Conservation (phyloP, 2,329 filamentous ascomycete species). For the Alternaria tenuissima region DNA sequence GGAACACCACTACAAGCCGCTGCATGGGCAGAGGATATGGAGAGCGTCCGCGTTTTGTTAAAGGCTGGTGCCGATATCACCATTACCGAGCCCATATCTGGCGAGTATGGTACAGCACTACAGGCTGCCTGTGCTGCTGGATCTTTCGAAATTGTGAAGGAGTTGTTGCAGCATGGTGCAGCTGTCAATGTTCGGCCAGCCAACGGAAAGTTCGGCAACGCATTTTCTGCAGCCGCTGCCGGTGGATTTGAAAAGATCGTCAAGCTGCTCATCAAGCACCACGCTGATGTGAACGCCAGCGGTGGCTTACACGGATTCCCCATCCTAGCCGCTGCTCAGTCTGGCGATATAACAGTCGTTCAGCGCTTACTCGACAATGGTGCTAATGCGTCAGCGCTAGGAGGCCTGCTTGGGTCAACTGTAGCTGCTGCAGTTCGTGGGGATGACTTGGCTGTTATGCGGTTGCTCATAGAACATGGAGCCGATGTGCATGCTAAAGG, state of each 20-base stretch:
- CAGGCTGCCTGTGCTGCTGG: slow-evolving; percentile 31
- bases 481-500: slow-evolving; percentile 29
- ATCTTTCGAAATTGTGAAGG: slow-evolving; percentile 18
- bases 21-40: slow-evolving; percentile 20
- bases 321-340: slow-evolving; percentile 29
- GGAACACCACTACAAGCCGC: slow-evolving; percentile 32
- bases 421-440: slow-evolving; percentile 29
- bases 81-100: slow-evolving; percentile 18
- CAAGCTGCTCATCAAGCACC: slow-evolving; percentile 21
- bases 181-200: slow-evolving; percentile 25
- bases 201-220: slow-evolving; percentile 26
- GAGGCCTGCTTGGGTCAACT: slow-evolving; percentile 19
- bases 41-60: slow-evolving; percentile 22
- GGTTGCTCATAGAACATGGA: slow-evolving; percentile 31
- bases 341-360: slow-evolving; percentile 15
- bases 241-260: slow-evolving; percentile 16
- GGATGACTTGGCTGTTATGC: slow-evolving; percentile 24
- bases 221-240: slow-evolving; percentile 22
- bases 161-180: slow-evolving; percentile 26
- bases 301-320: slow-evolving; percentile 27
- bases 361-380: slow-evolving; percentile 23
- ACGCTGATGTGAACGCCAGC: slow-evolving; percentile 28
- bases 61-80: slow-evolving; percentile 25
- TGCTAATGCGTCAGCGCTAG: slow-evolving; percentile 18
- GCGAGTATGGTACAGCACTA: slow-evolving; percentile 31